Conservation (phyloP, 805 yeast genomes). For the Saturnispora silvae region DNA sequence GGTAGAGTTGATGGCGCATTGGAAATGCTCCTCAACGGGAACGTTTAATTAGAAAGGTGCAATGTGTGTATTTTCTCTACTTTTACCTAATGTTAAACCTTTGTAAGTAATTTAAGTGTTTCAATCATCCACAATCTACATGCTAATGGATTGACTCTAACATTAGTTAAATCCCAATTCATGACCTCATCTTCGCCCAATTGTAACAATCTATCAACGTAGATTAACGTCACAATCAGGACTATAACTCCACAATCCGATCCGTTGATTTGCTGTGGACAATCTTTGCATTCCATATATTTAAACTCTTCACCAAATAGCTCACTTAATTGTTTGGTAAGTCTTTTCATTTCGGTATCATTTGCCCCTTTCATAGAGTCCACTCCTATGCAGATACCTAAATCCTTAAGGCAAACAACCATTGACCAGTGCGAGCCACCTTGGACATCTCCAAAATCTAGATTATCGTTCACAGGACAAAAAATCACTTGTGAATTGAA, state of each 20-base stretch:
- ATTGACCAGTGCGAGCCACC: conserved; percentile 70
- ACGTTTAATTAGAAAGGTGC: conserved; percentile 28
- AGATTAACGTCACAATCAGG: conserved; percentile 28
- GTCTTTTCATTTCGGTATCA: conserved; percentile 25
- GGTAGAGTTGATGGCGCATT: conserved; percentile 97
- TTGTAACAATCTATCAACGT: conserved; percentile 26
- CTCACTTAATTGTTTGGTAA: conserved; percentile 24
- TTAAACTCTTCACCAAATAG: conserved; percentile 19
- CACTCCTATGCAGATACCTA: conserved; percentile 37
- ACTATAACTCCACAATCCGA: conserved; percentile 54
- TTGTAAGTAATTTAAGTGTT: conserved; percentile 15
- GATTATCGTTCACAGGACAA: conserved; percentile 32
- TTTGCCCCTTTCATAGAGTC: conserved; percentile 48
- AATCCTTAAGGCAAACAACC: conserved; percentile 30
- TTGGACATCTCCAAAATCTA: conserved; percentile 5
- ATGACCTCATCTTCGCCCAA: conserved; percentile 16
- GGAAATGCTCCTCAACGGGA: conserved; percentile 67
- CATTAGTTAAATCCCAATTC: conserved; percentile 29
- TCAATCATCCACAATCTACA: conserved; percentile 37
- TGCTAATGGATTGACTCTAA: conserved; percentile 37
- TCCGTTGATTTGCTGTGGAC: conserved; percentile 56
- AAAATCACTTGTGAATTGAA: conserved; percentile 42
- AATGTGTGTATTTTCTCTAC: background rate
- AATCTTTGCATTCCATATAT: conserved; percentile 11
- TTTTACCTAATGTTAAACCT: too few species aligned